phyloP scores from a whole-genome alignment of 352 stramenopile species.

The Pythium oligandrum region DNA sequence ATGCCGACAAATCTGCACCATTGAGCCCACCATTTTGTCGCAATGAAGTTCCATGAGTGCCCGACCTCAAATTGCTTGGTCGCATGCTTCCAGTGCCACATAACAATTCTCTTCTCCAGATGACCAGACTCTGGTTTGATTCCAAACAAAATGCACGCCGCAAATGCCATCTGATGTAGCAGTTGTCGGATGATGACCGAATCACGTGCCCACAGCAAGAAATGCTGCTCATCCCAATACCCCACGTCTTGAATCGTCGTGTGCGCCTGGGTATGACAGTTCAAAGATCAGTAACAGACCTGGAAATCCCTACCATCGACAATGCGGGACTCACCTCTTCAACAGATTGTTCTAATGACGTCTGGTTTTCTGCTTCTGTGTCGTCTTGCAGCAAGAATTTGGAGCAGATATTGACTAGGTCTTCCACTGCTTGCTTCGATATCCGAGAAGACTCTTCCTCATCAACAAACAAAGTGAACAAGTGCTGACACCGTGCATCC shows the following conservation, averaged over 20 bases:
- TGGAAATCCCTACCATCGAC: no score
- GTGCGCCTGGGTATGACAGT: no score
- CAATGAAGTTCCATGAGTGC: conserved; percentile 75
- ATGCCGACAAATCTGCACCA: conserved; percentile 76
- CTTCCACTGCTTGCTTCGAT: conserved; percentile 33
- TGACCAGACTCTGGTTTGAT: conserved; percentile 64
- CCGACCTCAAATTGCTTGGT: conserved; percentile 37
- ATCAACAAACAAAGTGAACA: conserved; percentile 50
- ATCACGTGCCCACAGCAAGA: conserved; percentile 27
- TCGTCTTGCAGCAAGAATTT: no score
- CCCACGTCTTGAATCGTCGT: no score
- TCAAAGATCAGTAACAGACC: no score
- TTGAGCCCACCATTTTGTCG: conserved; percentile 69
- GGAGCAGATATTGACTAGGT: conserved; percentile 13
- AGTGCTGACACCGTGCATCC: conserved; percentile 29
- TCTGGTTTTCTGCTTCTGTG: no score
- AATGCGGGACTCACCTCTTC: no score
- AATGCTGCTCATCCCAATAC: no score
- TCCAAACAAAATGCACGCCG: conserved; percentile 66
- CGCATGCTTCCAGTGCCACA: conserved; percentile 66
- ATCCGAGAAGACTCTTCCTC: conserved; percentile 13
- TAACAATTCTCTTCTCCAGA: conserved; percentile 67
- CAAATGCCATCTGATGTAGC: conserved; percentile 70
- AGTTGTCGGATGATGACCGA: conserved; percentile 42
- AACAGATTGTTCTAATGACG: no score